A percentile compares a stretch with the other conserved stretches of the same genome.
Evolutionary conservation across 1,284 basidiomycete species (phyloP).

Genomic region (Marasmius sp.): DNA sequence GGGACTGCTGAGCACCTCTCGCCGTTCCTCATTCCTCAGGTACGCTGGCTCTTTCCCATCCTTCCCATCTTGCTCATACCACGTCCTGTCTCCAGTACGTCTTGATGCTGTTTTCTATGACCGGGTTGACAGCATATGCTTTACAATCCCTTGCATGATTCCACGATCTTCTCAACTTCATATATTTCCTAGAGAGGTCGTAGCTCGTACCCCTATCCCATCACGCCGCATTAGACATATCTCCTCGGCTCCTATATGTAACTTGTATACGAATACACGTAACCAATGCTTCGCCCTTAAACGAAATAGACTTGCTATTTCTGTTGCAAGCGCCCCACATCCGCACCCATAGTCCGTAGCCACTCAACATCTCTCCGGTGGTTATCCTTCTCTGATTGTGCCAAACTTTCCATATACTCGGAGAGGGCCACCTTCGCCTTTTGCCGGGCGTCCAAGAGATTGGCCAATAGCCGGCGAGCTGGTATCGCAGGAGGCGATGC

Average conservation of each 20-base stretch:
- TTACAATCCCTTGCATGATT: conserved; percentile 51
- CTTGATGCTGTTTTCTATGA: conserved; percentile 66
- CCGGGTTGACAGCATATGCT: conserved; percentile 55
- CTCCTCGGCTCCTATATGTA: too few species aligned
- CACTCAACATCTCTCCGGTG: neutral
- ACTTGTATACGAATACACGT: too few species aligned
- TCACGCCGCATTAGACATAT: too few species aligned
- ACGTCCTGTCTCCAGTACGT: conserved; percentile 34
- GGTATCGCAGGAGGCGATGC: neutral
- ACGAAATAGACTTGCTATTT: too few species aligned
- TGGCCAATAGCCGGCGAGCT: neutral
- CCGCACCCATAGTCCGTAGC: neutral
- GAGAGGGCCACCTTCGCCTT: conserved; percentile 2
- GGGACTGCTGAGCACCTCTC: conserved; percentile 63
- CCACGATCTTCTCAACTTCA: neutral
- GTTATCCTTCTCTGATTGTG: neutral
- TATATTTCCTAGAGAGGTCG: too few species aligned
- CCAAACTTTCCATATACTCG: neutral
- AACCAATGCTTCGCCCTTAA: too few species aligned
- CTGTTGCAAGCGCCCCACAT: too few species aligned
- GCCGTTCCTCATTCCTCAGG: conserved; percentile 63
- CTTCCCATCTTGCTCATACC: neutral
- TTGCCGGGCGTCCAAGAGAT: conserved; percentile 8
- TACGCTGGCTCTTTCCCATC: neutral
- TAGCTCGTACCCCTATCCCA: too few species aligned